Percentiles rank a stretch among this genome's conserved stretches.
Evolutionary conservation across 2,329 filamentous ascomycete species (phyloP).

Genomic region (Fusarium clavum): DNA sequence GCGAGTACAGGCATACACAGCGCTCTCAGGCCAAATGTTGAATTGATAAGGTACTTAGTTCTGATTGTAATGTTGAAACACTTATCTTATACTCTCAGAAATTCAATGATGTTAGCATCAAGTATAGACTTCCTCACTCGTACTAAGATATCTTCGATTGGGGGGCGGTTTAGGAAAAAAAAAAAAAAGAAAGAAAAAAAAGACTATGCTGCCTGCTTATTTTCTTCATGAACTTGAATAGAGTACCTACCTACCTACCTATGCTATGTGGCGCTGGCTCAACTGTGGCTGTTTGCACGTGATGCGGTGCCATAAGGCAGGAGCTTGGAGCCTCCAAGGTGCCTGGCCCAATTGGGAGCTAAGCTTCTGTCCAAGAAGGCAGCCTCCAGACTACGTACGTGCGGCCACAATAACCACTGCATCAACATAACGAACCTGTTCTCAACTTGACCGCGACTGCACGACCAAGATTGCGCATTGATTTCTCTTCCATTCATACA

Average conservation of each 20-base stretch:
- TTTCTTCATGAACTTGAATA: too few species aligned
- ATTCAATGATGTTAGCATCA: neutral
- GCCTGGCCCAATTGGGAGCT: conserved; percentile 47
- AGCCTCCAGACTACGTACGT: conserved; percentile 51
- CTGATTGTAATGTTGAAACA: neutral
- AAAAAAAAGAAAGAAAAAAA: neutral
- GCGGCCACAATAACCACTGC: conserved; percentile 40
- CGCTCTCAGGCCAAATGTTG: neutral
- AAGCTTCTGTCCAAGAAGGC: conserved; percentile 48
- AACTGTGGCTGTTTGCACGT: conserved; percentile 31
- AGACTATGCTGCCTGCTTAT: neutral
- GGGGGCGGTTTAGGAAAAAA: too few species aligned
- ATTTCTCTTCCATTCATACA: conserved; percentile 3
- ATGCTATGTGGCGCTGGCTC: conserved; percentile 20
- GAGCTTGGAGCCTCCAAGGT: conserved; percentile 28
- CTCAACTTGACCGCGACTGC: conserved; percentile 30
- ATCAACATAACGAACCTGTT: conserved; percentile 37
- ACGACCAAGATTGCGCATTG: conserved; percentile 37
- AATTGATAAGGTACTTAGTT: neutral
- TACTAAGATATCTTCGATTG: neutral
- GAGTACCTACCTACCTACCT: too few species aligned
- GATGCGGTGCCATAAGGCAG: conserved; percentile 33
- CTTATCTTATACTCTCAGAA: neutral
- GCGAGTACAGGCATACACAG: neutral
- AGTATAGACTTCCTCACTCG: neutral